Conservation (phyloP, 73 alveolate species). For the Tetrahymena thermophila region DNA sequence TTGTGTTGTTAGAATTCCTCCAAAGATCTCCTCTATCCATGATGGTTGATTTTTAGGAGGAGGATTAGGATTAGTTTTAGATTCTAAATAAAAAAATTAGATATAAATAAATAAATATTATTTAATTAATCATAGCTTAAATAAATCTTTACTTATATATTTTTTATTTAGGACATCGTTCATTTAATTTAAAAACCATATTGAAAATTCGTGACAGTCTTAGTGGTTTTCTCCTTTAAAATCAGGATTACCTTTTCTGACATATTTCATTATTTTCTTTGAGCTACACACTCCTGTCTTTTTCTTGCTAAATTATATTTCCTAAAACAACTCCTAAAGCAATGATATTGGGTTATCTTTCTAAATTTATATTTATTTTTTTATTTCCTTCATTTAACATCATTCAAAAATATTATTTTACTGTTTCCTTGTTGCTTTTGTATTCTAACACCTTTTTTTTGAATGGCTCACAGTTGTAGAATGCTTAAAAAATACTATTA, state of each 20-base stretch:
- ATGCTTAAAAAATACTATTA: conserved; percentile 19
- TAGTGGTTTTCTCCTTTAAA: conserved; percentile 33
- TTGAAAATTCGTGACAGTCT: conserved; percentile 44
- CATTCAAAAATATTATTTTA: not conserved
- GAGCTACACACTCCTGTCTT: conserved; percentile 31
- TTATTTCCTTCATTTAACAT: not conserved
- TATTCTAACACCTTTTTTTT: conserved; percentile 4
- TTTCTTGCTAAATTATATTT: conserved; percentile 1
- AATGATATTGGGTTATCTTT: not conserved
- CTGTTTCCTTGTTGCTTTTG: conserved; percentile 6
- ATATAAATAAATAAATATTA: not conserved
- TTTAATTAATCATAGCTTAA: not conserved
- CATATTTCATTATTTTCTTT: conserved; percentile 35
- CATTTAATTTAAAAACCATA: conserved; percentile 30
- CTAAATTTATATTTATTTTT: not conserved
- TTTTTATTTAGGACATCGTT: conserved; percentile 22
- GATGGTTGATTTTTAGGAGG: conserved; percentile 1
- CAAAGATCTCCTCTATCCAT: conserved; percentile 13
- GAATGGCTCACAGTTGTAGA: conserved; percentile 24
- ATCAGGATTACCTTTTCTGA: conserved; percentile 18
- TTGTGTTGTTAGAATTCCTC: conserved; percentile 21
- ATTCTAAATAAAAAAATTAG: not conserved
- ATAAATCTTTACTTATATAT: not conserved
- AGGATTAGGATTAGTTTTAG: not conserved
- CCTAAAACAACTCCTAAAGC: conserved; percentile 2